Conservation (phyloP, 2,329 filamentous ascomycete species). For the Hymenoscyphus scutula region DNA sequence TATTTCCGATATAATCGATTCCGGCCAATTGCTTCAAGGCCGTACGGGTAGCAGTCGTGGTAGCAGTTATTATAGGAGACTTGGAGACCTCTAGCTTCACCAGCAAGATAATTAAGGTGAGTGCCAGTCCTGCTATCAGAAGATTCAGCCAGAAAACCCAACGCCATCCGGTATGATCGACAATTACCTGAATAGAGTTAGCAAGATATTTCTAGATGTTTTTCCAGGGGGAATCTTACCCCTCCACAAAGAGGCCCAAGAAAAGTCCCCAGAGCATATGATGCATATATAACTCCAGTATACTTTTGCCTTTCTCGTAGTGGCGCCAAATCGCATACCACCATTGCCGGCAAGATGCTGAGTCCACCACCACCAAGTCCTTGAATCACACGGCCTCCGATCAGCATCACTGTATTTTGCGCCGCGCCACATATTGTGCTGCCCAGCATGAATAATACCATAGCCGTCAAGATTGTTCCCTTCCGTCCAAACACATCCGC, state of each 20-base stretch:
- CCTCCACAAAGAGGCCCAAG: slow-evolving; percentile 8
- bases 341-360: slow-evolving; percentile 44
- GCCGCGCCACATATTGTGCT: slow-evolving; percentile 13
- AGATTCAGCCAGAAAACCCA: slow-evolving; percentile 9
- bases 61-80: not conserved
- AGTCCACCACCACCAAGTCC: slow-evolving; percentile 49
- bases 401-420: slow-evolving; percentile 13
- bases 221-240: not conserved
- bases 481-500: slow-evolving; percentile 10
- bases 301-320: slow-evolving; percentile 44
- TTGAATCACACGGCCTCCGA: slow-evolving; percentile 14
- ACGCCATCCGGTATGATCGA: slow-evolving; percentile 3
- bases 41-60: not conserved
- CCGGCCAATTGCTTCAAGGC: not conserved
- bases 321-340: slow-evolving; percentile 50
- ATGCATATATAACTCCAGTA: not conserved
- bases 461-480: not conserved
- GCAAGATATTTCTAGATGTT: not conserved
- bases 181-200: slow-evolving; percentile 1
- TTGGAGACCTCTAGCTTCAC: not conserved
- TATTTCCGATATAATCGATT: slow-evolving; percentile 9
- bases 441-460: slow-evolving; percentile 13
- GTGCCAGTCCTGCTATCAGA: not conserved
- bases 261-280: not conserved
- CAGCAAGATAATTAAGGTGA: not conserved